phyloP scores from a whole-genome alignment of 2,329 filamentous ascomycete species.

The Pseudocercospora crystallina region DNA sequence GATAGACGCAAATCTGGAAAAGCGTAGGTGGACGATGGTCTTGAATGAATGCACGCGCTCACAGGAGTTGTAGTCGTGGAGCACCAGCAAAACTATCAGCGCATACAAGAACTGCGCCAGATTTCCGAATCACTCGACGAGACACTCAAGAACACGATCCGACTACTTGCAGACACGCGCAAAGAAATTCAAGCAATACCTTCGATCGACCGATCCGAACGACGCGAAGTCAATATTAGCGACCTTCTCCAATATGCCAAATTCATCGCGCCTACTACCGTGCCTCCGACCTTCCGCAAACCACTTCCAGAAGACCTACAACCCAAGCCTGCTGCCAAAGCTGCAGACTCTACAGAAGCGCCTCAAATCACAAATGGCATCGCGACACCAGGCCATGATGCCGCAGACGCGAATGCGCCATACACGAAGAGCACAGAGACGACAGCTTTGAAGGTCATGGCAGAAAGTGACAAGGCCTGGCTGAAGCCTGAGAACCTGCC shows the following conservation, averaged over 20 bases:
- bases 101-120: constrained; percentile 67
- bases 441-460: constrained; percentile 29
- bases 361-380: constrained; percentile 34
- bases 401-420: constrained; percentile 14
- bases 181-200: constrained; percentile 68
- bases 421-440: constrained; percentile 16
- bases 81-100: constrained; percentile 73
- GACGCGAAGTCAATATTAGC: constrained; percentile 60
- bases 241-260: constrained; percentile 76
- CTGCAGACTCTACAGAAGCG: constrained; percentile 4
- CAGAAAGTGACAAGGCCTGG: constrained; percentile 38
- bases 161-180: constrained; percentile 69
- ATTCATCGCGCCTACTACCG: constrained; percentile 75
- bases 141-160: constrained; percentile 70
- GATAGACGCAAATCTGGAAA: constrained; percentile 64
- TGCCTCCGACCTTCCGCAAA: constrained; percentile 60
- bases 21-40: constrained; percentile 49
- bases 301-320: constrained; percentile 18
- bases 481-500: constrained; percentile 47
- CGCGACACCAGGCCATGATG: constrained; percentile 27
- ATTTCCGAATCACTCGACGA: constrained; percentile 65
- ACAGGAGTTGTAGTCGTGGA: constrained; percentile 53
- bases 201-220: constrained; percentile 51
- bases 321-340: constrained; percentile 5
- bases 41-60: background rate